Base-by-base conservation (phyloP, 768 basidiomycete species). In the Daedalea quercina region DNA sequence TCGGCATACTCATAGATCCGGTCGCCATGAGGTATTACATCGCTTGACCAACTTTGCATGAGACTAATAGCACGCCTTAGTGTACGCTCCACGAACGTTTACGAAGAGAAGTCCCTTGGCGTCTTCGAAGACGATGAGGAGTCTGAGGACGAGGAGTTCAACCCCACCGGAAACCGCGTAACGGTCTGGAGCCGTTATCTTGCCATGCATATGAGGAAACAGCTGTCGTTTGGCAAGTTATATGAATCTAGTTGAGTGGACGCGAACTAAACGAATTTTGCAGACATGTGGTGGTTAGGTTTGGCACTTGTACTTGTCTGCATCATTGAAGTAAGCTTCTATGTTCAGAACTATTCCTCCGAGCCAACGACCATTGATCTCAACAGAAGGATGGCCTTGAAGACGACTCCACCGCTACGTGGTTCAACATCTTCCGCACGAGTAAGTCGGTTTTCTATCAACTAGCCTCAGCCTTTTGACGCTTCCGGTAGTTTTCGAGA, bases 251-350 rank as follows among this genome's bases (percentile, higher is more conserved):
- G 25, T 0, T 2, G 2, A 26, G 9, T 11, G 2, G 22, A 2
- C 34, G 37, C 33, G 19, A 1, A n/a, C 7, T 17, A 17, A 1
- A 23, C 4, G 23, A 31, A 19, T 28, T 12, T 3, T 33, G 9
- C 25, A 93, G 94, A 96, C 68, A 92, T 97, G 80, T 96, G 94
- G 95, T 96, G 93, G 93, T 68, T 98, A 20, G 87, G 74, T 0
- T 67, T 91, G 12, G 92, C 90, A 0, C 68, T 97, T 12, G 93
- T 94, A 69, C 67, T 96, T 1, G 75, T 97, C 37, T 97, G 94
- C 65, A 95, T 97, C 58, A 84, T 96, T 56, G 96, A 97, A 78
- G 91, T 90, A 55, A 54, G 77, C 58, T 42, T 6, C 20, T 23
- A 9, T 8, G 28, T 31, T 11, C 11, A 31, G 28, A 9, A 3